These are phyloP conservation scores for Phalaenopsis hybrid DNA, from an alignment of 116 monocot species.

Conservation along the genomic window DNA sequence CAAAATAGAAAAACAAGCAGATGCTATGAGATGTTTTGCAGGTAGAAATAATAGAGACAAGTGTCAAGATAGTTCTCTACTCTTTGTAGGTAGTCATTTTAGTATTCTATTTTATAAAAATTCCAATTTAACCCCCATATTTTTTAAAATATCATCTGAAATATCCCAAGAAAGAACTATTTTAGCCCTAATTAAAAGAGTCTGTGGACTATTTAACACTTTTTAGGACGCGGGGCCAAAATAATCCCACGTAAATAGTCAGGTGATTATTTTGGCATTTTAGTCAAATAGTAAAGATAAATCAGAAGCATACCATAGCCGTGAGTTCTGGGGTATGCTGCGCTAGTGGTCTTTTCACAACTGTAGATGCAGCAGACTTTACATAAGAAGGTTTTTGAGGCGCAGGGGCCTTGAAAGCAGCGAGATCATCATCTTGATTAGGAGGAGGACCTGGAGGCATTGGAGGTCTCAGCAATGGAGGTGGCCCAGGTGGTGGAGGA, in stretches of 20 bases:
- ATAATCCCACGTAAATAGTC: too few species aligned
- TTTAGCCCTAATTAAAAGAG: too few species aligned
- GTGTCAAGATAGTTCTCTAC: too few species aligned
- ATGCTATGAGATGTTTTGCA: background rate
- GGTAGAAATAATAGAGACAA: background rate
- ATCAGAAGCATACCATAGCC: constrained; percentile 65
- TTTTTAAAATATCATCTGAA: too few species aligned
- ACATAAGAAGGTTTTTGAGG: constrained; percentile 92
- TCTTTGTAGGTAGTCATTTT: too few species aligned
- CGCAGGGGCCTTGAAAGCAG: constrained; percentile 20
- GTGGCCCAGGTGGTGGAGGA: constrained; percentile 40
- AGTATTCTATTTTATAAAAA: too few species aligned
- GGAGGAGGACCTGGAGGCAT: constrained; percentile 28
- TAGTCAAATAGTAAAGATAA: background rate
- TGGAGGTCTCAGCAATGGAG: constrained; percentile 35
- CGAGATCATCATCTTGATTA: constrained; percentile 35
- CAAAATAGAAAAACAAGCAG: background rate
- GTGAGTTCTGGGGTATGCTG: constrained; percentile 95
- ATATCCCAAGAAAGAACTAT: too few species aligned
- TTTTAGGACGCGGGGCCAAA: too few species aligned
- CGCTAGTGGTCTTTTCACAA: constrained; percentile 92
- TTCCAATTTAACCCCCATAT: too few species aligned
- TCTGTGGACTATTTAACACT: too few species aligned
- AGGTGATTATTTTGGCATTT: too few species aligned
- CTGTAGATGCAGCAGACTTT: constrained; percentile 91